Percentiles rank a stretch among this genome's conserved stretches.
phyloP scores from a whole-genome alignment of 805 yeast species.

The Middelhovenomyces tepae region DNA sequence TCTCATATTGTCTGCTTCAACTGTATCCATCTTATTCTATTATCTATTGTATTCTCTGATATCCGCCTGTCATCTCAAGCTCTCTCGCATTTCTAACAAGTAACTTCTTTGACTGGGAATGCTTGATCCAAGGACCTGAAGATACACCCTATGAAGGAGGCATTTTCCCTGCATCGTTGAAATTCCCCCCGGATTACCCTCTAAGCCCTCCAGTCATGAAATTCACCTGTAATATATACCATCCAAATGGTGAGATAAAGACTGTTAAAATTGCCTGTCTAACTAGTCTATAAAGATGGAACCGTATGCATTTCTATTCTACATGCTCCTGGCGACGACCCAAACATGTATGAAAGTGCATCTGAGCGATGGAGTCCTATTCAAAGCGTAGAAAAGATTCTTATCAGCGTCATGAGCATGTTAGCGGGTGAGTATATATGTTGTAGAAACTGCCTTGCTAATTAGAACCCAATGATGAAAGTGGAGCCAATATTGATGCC shows the following conservation, averaged over 20 bases:
- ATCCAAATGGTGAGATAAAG: constrained; percentile 63
- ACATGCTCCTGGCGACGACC: constrained; percentile 97
- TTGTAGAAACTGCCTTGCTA: constrained; percentile 2
- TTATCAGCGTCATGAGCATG: constrained; percentile 90
- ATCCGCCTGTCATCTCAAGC: too few species aligned
- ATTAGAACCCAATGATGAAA: constrained; percentile 80
- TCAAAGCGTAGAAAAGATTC: constrained; percentile 93
- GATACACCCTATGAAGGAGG: constrained; percentile 85
- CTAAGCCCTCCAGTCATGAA: constrained; percentile 69
- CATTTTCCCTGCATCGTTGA: constrained; percentile 66
- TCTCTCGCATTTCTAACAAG: too few species aligned
- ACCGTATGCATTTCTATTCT: constrained; percentile 91
- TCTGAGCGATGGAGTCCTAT: constrained; percentile 98
- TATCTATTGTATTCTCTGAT: too few species aligned
- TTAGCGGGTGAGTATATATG: too few species aligned
- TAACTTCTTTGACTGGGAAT: constrained; percentile 73
- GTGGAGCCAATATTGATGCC: constrained; percentile 84
- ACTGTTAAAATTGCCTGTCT: neutral
- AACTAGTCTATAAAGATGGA: constrained; percentile 80
- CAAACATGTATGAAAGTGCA: constrained; percentile 88
- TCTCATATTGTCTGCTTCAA: too few species aligned
- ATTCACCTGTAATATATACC: constrained; percentile 75
- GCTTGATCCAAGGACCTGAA: constrained; percentile 73
- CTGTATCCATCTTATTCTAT: too few species aligned
- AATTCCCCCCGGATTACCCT: constrained; percentile 74